A percentile compares a stretch with the other conserved stretches of the same genome.
phyloP scores from a whole-genome alignment of 768 basidiomycete genomes.

The Lentinus brumalis region DNA sequence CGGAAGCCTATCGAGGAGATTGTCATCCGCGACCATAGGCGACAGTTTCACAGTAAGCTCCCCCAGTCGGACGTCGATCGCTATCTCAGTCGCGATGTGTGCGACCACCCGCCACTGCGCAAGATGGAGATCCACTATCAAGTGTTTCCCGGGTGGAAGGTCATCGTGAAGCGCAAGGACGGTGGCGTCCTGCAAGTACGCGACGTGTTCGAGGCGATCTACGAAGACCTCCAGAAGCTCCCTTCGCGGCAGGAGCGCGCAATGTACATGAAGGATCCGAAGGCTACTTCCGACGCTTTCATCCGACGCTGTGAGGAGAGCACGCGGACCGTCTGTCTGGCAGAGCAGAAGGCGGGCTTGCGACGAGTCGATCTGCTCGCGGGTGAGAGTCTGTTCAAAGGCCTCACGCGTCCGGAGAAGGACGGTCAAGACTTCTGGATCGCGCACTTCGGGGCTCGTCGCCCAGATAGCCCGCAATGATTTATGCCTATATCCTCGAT shows the following conservation, averaged over 20 bases:
- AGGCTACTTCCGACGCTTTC: slow-evolving; percentile 16
- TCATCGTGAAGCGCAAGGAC: slow-evolving; percentile 14
- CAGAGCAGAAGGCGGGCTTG: slow-evolving; percentile 19
- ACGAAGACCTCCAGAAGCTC: slow-evolving; percentile 16
- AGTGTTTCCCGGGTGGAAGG: slow-evolving; percentile 16
- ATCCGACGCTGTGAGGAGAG: slow-evolving; percentile 15
- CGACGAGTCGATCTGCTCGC: slow-evolving; percentile 28
- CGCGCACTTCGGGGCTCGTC: slow-evolving; percentile 5
- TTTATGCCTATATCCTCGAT: slow-evolving; percentile 8
- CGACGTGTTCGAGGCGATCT: slow-evolving; percentile 25
- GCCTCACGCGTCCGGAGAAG: slow-evolving; percentile 20
- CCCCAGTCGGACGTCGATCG: not conserved
- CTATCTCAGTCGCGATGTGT: slow-evolving; percentile 11
- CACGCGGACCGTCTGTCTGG: slow-evolving; percentile 6
- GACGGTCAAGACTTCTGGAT: slow-evolving; percentile 11
- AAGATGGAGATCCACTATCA: slow-evolving; percentile 20
- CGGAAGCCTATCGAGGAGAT: slow-evolving; percentile 11
- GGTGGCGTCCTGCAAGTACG: slow-evolving; percentile 15
- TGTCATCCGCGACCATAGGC: slow-evolving; percentile 11
- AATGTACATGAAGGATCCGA: slow-evolving; percentile 1
- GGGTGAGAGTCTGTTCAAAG: slow-evolving; percentile 26
- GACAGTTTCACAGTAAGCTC: slow-evolving; percentile 1
- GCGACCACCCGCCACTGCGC: slow-evolving; percentile 4
- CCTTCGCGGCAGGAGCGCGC: slow-evolving; percentile 13
- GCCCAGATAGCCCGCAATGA: not conserved